Base-by-base conservation (phyloP, 176 grass and related monocot genomes). In the Eleusine coracana region DNA sequence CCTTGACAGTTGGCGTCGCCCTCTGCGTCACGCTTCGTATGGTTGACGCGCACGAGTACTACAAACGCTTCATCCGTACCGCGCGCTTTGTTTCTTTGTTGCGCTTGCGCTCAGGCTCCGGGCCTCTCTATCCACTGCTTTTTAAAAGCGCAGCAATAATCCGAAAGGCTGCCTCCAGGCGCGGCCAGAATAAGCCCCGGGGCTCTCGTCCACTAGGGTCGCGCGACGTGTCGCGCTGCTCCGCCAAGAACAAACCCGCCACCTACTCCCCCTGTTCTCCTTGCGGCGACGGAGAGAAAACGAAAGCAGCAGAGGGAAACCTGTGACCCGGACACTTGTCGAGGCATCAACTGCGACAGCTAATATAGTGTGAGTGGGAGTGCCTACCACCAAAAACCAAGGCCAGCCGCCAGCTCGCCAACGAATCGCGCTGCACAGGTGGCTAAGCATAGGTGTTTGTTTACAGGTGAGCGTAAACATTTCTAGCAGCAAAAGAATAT, bases 271-370 rank as follows among this genome's bases (percentile, higher is more conserved):
- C 18, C 37, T 0, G 21, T 69, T 76, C 21, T 25, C 38, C 44
- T 25, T 52, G 52, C 14, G 45, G 82, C 56, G 16, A 29, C 18
- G 23, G 29, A 6, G 20, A 21, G 2, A 20, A 15, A 28, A 66
- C 55, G 48, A 29, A 12, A 9, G 58, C 41, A 29, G 40, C 5
- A 5, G 46, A 18, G 51, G 36, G 2, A 5, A 18, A 56, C 67
- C 63, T 45, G 70, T 70, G 70, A 14, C 11, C 68, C 9, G 29
- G 74, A 84, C 44, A 85, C 87, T 37, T 66, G 87, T 81, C 71
- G 77, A 81, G 0, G 71, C 37, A 3, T 10, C 64, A 76, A 48
- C 64, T 14, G 45, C 5, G 66, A 58, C 78, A 77, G 87, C 72
- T 75, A 50, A 54, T n/a, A n/a, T n/a, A n/a, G n/a, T 1, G 9